phyloP scores from a whole-genome alignment of 495 filamentous ascomycete species.

The Penicillium antarcticum region DNA sequence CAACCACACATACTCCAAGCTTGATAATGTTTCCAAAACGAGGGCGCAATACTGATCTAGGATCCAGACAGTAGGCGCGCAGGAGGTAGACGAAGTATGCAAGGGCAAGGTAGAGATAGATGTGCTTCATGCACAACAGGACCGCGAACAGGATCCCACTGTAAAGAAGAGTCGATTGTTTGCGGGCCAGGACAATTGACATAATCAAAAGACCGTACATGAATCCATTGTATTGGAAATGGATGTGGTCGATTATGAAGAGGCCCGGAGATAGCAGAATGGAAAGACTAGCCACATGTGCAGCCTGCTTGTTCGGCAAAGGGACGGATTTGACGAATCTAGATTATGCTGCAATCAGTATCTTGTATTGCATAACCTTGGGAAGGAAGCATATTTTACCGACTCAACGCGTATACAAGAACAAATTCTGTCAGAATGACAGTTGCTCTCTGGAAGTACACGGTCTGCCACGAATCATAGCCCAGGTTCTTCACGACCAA shows the following conservation, averaged over 20 bases:
- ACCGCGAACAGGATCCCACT: conserved; percentile 81
- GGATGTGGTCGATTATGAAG: conserved; percentile 96
- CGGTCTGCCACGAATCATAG: conserved; percentile 86
- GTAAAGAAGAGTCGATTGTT: conserved; percentile 68
- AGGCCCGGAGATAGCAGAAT: conserved; percentile 89
- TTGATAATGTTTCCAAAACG: conserved; percentile 76
- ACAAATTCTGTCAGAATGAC: conserved; percentile 87
- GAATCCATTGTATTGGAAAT: conserved; percentile 99
- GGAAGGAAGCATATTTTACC: conserved; percentile 43
- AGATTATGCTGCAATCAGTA: background rate
- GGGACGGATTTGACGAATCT: conserved; percentile 72
- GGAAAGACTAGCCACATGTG: conserved; percentile 83
- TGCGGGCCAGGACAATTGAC: conserved; percentile 78
- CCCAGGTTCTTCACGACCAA: conserved; percentile 73
- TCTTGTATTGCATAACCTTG: background rate
- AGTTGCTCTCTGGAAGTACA: conserved; percentile 87
- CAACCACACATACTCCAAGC: conserved; percentile 67
- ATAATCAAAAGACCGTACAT: conserved; percentile 86
- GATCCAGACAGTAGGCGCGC: conserved; percentile 81
- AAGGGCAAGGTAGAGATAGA: conserved; percentile 94
- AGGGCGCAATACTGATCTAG: conserved; percentile 71
- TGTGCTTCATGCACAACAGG: conserved; percentile 92
- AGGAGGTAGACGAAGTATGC: conserved; percentile 95
- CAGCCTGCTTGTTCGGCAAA: conserved; percentile 62
- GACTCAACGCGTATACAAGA: conserved; percentile 77